Conservation (phyloP, 2,329 filamentous ascomycete genomes). For the Epichloe sp. region DNA sequence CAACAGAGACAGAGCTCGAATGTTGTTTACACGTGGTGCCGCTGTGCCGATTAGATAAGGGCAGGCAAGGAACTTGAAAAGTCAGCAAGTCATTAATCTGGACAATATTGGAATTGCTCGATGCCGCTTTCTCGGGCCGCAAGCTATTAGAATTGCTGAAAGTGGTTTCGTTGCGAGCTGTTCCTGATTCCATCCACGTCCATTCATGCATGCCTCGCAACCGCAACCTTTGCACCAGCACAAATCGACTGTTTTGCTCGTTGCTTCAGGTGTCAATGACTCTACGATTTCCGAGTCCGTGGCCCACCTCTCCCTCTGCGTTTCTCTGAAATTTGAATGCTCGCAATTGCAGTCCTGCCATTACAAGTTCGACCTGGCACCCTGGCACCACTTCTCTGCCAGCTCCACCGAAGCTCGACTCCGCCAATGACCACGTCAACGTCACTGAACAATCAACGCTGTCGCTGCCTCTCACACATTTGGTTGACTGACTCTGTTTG, state of each 20-base stretch:
- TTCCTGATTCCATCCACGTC: slow-evolving; percentile 18
- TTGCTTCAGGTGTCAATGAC: too few species aligned
- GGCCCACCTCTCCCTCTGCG: not conserved
- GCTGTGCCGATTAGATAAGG: not conserved
- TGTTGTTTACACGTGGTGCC: not conserved
- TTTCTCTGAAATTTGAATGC: not conserved
- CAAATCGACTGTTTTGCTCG: too few species aligned
- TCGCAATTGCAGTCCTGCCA: not conserved
- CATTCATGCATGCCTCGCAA: slow-evolving; percentile 1
- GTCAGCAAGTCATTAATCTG: too few species aligned
- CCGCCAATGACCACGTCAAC: slow-evolving; percentile 4
- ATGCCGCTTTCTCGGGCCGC: not conserved
- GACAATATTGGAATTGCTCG: not conserved
- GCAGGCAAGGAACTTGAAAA: not conserved
- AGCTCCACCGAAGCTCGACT: slow-evolving; percentile 4
- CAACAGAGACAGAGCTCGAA: not conserved
- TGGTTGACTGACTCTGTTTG: not conserved
- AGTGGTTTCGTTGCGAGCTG: slow-evolving; percentile 5
- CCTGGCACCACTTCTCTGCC: not conserved
- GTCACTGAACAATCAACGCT: too few species aligned
- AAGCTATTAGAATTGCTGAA: not conserved
- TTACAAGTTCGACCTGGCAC: not conserved
- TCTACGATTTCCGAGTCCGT: too few species aligned
- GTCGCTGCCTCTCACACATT: not conserved
- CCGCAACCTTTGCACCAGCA: not conserved